A percentile compares a stretch with the other conserved stretches of the same genome.
Conservation (phyloP, 345 rosid species). For the Eucalyptus viminalis region DNA sequence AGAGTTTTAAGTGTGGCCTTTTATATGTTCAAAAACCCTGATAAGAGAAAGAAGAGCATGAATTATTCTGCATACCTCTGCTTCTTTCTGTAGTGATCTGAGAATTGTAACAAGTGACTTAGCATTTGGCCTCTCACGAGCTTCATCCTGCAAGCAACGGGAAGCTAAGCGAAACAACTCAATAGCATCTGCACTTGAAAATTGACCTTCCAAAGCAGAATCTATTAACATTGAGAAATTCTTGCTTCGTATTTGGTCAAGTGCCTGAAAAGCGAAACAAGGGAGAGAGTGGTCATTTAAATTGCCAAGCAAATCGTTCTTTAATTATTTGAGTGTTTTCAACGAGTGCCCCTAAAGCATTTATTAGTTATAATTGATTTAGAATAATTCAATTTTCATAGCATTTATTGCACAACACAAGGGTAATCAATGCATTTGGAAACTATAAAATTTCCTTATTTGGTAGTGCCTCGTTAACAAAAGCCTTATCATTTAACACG, state of each 20-base stretch:
- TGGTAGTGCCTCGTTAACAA: not conserved
- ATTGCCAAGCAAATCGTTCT: not conserved
- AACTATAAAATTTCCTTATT: not conserved
- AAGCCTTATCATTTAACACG: not conserved
- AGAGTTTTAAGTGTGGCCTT: not conserved
- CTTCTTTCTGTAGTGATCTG: slow-evolving; percentile 28
- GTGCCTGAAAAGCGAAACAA: slow-evolving; percentile 19
- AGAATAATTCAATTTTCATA: not conserved
- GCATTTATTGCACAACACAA: not conserved
- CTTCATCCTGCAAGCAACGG: slow-evolving; percentile 37
- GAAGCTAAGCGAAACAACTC: slow-evolving; percentile 35
- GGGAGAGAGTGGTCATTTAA: not conserved
- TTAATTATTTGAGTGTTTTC: not conserved
- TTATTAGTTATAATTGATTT: not conserved
- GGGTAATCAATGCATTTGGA: not conserved
- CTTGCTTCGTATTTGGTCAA: slow-evolving; percentile 33
- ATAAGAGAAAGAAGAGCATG: not conserved
- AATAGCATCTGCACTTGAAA: slow-evolving; percentile 35
- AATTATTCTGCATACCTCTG: slow-evolving; percentile 10
- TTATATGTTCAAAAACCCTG: not conserved
- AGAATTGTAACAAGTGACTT: slow-evolving; percentile 35
- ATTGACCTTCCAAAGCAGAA: slow-evolving; percentile 36
- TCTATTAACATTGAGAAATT: slow-evolving; percentile 36
- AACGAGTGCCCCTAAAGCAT: not conserved
- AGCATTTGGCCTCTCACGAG: slow-evolving; percentile 36